A percentile compares a stretch with the other conserved stretches of the same genome.
Conservation (phyloP, 2,329 filamentous ascomycete genomes). For the Aspergillus fructus region DNA sequence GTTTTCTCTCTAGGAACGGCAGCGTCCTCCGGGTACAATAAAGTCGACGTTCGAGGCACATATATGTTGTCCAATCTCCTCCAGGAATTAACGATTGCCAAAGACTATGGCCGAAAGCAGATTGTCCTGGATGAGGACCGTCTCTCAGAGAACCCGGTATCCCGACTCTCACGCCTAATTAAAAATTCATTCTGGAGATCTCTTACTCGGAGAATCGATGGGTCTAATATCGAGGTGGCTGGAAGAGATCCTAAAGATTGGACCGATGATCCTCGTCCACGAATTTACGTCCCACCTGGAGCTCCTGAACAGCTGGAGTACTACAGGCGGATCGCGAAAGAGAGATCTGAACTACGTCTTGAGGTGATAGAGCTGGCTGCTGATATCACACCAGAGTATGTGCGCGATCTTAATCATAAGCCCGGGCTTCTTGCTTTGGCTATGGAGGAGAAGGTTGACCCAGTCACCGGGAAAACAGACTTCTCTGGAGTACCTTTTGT, state of each 20-base stretch:
- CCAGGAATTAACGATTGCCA: slow-evolving; percentile 89
- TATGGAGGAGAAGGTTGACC: slow-evolving; percentile 74
- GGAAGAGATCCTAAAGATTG: slow-evolving; percentile 93
- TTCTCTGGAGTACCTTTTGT: slow-evolving; percentile 85
- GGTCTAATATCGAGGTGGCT: slow-evolving; percentile 73
- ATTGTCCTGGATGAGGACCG: slow-evolving; percentile 89
- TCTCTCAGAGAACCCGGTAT: slow-evolving; percentile 92
- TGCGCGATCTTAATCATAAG: slow-evolving; percentile 79
- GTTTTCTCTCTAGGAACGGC: slow-evolving; percentile 81
- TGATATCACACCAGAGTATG: slow-evolving; percentile 75
- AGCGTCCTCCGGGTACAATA: slow-evolving; percentile 79
- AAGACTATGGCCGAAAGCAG: slow-evolving; percentile 84
- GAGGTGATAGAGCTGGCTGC: slow-evolving; percentile 76
- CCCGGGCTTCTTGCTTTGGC: slow-evolving; percentile 87
- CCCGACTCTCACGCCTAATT: slow-evolving; percentile 81
- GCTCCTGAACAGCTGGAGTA: slow-evolving; percentile 87
- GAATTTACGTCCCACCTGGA: slow-evolving; percentile 85
- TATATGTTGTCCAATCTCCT: slow-evolving; percentile 97
- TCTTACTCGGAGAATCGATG: slow-evolving; percentile 85
- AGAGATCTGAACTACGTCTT: slow-evolving; percentile 78
- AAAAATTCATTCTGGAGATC: slow-evolving; percentile 90
- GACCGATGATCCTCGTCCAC: slow-evolving; percentile 82
- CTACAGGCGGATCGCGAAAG: slow-evolving; percentile 75
- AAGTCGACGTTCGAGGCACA: slow-evolving; percentile 87
- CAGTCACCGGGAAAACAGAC: slow-evolving; percentile 66